Percentiles rank a stretch among this genome's conserved stretches.
Evolutionary conservation across 2,329 filamentous ascomycete species (phyloP).

Genomic region (Hymenotorrendiella dingleyae): DNA sequence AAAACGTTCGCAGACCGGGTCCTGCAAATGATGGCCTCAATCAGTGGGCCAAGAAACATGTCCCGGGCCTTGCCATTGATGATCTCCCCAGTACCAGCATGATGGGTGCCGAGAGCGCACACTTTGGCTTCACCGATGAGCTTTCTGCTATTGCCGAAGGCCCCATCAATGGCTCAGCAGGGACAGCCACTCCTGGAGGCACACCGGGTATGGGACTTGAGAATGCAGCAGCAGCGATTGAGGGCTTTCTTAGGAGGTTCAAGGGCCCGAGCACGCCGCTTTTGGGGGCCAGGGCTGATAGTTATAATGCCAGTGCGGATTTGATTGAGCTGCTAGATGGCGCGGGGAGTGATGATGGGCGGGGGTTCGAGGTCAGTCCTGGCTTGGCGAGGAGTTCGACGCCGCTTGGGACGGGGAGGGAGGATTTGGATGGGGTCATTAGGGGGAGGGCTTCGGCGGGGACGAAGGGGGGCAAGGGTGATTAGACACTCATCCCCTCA

Average conservation of each 20-base stretch:
- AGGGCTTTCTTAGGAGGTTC: constrained; percentile 84
- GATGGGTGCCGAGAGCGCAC: constrained; percentile 54
- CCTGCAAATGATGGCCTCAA: constrained; percentile 82
- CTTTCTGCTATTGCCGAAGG: constrained; percentile 40
- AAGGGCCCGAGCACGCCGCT: constrained; percentile 51
- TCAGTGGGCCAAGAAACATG: constrained; percentile 73
- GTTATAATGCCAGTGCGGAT: too few relatives aligned
- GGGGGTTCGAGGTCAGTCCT: constrained; percentile 26
- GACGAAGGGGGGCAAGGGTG: constrained; percentile 22
- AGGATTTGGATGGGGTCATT: constrained; percentile 16
- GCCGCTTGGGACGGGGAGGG: constrained; percentile 20
- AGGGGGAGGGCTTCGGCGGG: constrained; percentile 14
- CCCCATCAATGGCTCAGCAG: constrained; percentile 17
- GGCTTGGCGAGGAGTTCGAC: constrained; percentile 15
- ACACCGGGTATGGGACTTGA: constrained; percentile 54
- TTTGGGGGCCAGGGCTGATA: constrained; percentile 34
- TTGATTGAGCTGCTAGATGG: constrained; percentile 67
- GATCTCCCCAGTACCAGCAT: constrained; percentile 60
- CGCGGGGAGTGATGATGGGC: constrained; percentile 49
- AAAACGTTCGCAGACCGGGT: constrained; percentile 66
- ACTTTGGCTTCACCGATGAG: constrained; percentile 42
- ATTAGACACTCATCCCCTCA: constrained; percentile 9
- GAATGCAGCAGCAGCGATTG: constrained; percentile 79
- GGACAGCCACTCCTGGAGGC: constrained; percentile 38
- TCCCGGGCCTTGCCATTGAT: constrained; percentile 72